Conservation (phyloP, 75 land plant genomes). For the Picea glauca region DNA sequence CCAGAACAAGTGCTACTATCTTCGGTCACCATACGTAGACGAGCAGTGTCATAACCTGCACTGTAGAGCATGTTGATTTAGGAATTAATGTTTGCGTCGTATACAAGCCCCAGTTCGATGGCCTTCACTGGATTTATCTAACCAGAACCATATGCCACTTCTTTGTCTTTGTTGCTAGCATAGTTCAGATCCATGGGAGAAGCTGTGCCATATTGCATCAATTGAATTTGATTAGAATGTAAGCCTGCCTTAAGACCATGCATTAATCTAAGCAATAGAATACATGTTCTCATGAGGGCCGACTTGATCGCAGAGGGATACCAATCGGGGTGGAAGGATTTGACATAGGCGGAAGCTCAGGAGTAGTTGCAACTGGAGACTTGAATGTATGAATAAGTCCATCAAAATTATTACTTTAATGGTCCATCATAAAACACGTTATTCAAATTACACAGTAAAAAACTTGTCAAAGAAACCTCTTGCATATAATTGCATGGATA, state of each 20-base stretch:
- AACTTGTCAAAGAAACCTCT: too few species aligned
- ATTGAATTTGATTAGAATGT: neutral
- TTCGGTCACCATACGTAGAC: constrained; percentile 26
- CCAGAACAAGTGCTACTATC: constrained; percentile 18
- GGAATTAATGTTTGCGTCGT: constrained; percentile 7
- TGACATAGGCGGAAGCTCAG: constrained; percentile 8
- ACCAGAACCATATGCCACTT: constrained; percentile 17
- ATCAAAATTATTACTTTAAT: too few species aligned
- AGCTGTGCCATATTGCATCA: neutral
- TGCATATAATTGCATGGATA: too few species aligned
- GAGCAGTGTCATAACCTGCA: constrained; percentile 27
- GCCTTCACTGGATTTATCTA: constrained; percentile 15
- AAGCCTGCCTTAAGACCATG: neutral
- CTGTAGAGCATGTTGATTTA: constrained; percentile 24
- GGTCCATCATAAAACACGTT: too few species aligned
- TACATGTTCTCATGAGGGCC: constrained; percentile 17
- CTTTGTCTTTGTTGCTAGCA: neutral
- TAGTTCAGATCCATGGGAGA: neutral
- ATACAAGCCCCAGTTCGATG: constrained; percentile 15
- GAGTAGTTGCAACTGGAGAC: constrained; percentile 23
- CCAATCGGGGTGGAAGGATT: constrained; percentile 15
- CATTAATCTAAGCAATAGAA: neutral
- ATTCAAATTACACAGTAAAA: too few species aligned
- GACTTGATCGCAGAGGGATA: constrained; percentile 25
- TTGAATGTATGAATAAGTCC: neutral